Conservation (phyloP, 176 grass and related monocot genomes). For the Triticum monococcum region DNA sequence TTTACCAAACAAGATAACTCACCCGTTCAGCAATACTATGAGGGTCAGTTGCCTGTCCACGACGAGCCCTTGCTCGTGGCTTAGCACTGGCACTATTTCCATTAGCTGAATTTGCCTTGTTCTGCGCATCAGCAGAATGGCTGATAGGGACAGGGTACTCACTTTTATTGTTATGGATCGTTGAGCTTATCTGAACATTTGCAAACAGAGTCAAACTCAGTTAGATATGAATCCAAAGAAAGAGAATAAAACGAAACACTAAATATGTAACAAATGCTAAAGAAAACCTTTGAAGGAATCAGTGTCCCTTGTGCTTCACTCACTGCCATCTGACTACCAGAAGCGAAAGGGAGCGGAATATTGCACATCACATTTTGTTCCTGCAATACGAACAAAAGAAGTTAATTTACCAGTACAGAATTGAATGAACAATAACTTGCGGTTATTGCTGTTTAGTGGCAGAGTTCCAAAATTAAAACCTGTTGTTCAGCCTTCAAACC, state of each 20-base stretch:
- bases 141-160: conserved; percentile 35
- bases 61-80: conserved; percentile 60
- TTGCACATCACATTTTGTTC: conserved; percentile 49
- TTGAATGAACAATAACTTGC: background rate
- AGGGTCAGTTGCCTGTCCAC: conserved; percentile 80
- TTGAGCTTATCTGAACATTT: conserved; percentile 32
- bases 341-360: conserved; percentile 43
- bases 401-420: conserved; percentile 11
- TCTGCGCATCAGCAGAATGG: conserved; percentile 39
- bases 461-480: conserved; percentile 32
- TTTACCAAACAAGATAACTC: conserved; percentile 20
- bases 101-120: conserved; percentile 36
- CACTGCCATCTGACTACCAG: conserved; percentile 30
- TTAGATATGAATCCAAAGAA: conserved; percentile 26
- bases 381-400: conserved; percentile 31
- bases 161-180: conserved; percentile 36
- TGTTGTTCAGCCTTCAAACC: conserved; percentile 46
- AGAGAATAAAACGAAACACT: background rate
- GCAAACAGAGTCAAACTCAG: background rate
- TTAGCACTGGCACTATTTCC: conserved; percentile 41
- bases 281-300: conserved; percentile 39
- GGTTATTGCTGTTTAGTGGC: background rate
- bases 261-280: background rate
- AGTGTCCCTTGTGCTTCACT: conserved; percentile 33
- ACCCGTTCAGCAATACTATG: conserved; percentile 90